phyloP scores from a whole-genome alignment of 345 rosid species.

The Iberis pinnata region DNA sequence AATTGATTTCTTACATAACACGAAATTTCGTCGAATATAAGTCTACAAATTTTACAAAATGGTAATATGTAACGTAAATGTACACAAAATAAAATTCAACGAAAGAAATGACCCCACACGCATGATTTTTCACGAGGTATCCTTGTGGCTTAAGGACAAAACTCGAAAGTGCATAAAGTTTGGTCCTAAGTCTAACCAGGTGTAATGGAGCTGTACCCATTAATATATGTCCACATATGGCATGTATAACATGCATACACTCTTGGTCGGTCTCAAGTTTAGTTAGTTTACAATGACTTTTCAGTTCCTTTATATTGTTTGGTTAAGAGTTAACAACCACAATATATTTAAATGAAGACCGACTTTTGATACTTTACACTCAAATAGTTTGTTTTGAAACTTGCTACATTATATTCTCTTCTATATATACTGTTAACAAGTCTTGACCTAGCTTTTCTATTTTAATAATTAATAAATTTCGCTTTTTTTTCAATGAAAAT shows the following conservation, averaged over 20 bases:
- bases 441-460: conserved; percentile 12
- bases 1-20: neutral
- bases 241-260: neutral
- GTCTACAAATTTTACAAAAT: conserved; percentile 15
- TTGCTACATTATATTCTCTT: neutral
- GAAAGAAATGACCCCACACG: conserved; percentile 20
- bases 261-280: conserved; percentile 9
- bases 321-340: conserved; percentile 13
- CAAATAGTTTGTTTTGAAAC: neutral
- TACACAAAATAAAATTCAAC: conserved; percentile 9
- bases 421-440: neutral
- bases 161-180: conserved; percentile 16
- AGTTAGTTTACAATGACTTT: conserved; percentile 17
- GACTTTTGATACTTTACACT: conserved; percentile 11
- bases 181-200: conserved; percentile 21
- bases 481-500: neutral
- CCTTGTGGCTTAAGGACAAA: conserved; percentile 20
- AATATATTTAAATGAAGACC: conserved; percentile 8
- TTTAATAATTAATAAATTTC: neutral
- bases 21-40: neutral
- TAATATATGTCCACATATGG: conserved; percentile 18
- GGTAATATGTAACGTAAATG: neutral
- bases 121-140: conserved; percentile 24
- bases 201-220: conserved; percentile 22
- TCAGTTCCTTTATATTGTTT: conserved; percentile 17